These are phyloP conservation scores for Moniliella sp. DNA, from an alignment of 1,284 basidiomycete genomes.

Conservation along the genomic window DNA sequence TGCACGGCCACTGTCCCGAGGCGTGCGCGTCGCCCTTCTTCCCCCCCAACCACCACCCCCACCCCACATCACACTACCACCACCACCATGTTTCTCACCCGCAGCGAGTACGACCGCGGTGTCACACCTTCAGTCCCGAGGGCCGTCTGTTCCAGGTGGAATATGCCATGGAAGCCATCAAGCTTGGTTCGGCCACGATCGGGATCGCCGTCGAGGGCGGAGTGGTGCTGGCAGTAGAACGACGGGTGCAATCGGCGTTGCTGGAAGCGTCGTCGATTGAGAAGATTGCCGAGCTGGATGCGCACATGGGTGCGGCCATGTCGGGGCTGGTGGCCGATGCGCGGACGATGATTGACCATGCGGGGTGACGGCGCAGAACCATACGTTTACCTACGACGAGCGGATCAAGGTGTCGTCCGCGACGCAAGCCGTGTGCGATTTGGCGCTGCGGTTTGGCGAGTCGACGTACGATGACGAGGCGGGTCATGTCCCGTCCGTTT, in stretches of 20 bases:
- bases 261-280: constrained; percentile 89
- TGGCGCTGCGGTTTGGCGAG: constrained; percentile 91
- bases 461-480: constrained; percentile 86
- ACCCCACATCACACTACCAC: neutral
- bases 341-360: constrained; percentile 97
- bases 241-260: constrained; percentile 87
- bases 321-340: constrained; percentile 92
- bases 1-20: no score
- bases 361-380: constrained; percentile 84
- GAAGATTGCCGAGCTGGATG: constrained; percentile 99
- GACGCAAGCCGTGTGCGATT: constrained; percentile 91
- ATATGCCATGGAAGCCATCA: constrained; percentile 57
- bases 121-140: constrained; percentile 96
- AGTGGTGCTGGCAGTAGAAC: constrained; percentile 84
- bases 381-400: constrained; percentile 91
- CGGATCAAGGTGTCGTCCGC: constrained; percentile 59
- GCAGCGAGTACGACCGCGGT: constrained; percentile 87
- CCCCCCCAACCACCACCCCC: no score
- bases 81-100: constrained; percentile 54
- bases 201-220: constrained; percentile 53
- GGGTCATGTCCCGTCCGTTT: constrained; percentile 93
- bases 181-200: constrained; percentile 76
- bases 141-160: constrained; percentile 85
- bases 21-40: no score
- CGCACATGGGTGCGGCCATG: constrained; percentile 91